Conservation (phyloP, 768 basidiomycete genomes). For the Lenzites betulinus region DNA sequence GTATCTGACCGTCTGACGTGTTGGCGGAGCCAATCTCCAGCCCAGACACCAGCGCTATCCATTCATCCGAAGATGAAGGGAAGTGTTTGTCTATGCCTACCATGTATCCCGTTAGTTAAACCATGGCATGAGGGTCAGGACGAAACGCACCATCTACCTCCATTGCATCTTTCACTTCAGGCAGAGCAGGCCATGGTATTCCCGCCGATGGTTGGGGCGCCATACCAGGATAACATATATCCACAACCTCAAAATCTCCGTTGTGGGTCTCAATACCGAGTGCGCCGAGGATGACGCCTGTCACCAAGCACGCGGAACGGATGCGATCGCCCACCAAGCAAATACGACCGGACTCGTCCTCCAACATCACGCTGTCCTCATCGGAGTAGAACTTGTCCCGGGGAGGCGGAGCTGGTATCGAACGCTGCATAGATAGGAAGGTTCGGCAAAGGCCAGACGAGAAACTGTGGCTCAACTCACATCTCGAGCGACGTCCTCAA, state of each 20-base stretch:
- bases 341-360: constrained; percentile 95
- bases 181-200: constrained; percentile 9
- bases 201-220: constrained; percentile 57
- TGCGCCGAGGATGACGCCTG: constrained; percentile 88
- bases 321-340: constrained; percentile 79
- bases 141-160: constrained; percentile 66
- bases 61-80: constrained; percentile 51
- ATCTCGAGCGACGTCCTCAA: constrained; percentile 92
- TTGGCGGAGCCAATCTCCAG: constrained; percentile 71
- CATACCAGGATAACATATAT: constrained; percentile 83
- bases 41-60: constrained; percentile 87
- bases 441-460: background rate
- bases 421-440: constrained; percentile 55
- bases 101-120: too few species aligned
- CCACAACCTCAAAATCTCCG: constrained; percentile 94
- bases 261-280: constrained; percentile 87
- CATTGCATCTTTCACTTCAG: constrained; percentile 45
- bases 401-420: constrained; percentile 83
- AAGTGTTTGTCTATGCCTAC: background rate
- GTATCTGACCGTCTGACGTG: constrained; percentile 68
- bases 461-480: constrained; percentile 48
- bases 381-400: constrained; percentile 71
- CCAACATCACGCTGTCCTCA: constrained; percentile 83
- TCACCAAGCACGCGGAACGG: constrained; percentile 66
- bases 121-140: background rate